Evolutionary conservation across 1,284 basidiomycete genomes (phyloP).

Genomic region (Fomitiporia mediterranea): DNA sequence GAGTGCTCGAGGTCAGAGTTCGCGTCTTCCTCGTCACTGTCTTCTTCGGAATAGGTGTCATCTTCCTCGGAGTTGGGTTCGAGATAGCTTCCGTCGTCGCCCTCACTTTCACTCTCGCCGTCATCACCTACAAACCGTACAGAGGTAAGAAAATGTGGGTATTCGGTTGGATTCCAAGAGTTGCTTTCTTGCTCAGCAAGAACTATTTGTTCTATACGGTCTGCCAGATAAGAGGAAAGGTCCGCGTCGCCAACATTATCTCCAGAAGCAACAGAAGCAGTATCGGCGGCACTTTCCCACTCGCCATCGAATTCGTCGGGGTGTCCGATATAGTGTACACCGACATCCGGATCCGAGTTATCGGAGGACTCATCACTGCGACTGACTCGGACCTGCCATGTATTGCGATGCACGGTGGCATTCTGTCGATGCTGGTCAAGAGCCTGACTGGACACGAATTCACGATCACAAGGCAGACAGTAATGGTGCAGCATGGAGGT

Average conservation of each 20-base stretch:
- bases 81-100: constrained; percentile 6
- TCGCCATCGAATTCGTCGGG: too few relatives aligned
- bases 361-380: neutral
- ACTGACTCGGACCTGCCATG: neutral
- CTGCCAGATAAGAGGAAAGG: too few relatives aligned
- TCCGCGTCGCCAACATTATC: neutral
- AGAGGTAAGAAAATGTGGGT: too few relatives aligned
- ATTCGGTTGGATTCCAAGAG: too few relatives aligned
- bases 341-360: too few relatives aligned
- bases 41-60: neutral
- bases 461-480: neutral
- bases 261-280: neutral
- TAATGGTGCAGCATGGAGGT: neutral
- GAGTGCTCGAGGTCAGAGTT: constrained; percentile 8
- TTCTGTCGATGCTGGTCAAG: neutral
- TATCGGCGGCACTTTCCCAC: too few relatives aligned
- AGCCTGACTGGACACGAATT: neutral
- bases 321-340: neutral
- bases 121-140: neutral
- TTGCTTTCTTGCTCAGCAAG: too few relatives aligned
- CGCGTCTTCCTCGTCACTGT: neutral
- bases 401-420: constrained; percentile 2
- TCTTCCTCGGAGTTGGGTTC: neutral
- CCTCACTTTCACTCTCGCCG: neutral
- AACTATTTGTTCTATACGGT: too few relatives aligned